A percentile compares a stretch with the other conserved stretches of the same genome.
Evolutionary conservation across 352 stramenopile genomes (phyloP).

Genomic region (Phytophthora kernoviae): DNA sequence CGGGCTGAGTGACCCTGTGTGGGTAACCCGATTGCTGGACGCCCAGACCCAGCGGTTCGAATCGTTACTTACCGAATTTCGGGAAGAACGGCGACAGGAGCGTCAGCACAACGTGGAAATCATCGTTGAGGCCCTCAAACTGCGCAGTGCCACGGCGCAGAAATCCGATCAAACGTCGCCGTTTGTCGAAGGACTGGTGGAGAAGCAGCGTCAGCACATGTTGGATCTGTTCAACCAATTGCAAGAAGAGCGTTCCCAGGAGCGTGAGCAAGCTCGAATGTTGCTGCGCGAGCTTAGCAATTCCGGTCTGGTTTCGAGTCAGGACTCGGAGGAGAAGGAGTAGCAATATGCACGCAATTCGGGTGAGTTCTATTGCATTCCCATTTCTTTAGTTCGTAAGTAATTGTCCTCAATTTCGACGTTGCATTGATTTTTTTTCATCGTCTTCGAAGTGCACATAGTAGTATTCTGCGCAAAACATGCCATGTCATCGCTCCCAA

Average conservation of each 20-base stretch:
- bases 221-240: constrained; percentile 41
- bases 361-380: constrained; percentile 8
- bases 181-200: constrained; percentile 38
- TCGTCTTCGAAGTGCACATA: too few species aligned
- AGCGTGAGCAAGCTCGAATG: constrained; percentile 38
- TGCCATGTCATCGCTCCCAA: too few species aligned
- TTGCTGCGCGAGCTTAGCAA: constrained; percentile 31
- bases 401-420: constrained; percentile 28
- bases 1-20: constrained; percentile 33
- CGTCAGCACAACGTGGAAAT: constrained; percentile 46
- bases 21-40: constrained; percentile 39
- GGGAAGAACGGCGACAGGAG: constrained; percentile 46
- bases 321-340: constrained; percentile 30
- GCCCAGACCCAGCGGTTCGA: constrained; percentile 44
- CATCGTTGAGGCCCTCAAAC: constrained; percentile 42
- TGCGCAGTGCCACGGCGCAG: constrained; percentile 25
- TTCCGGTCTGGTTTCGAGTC: constrained; percentile 14
- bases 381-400: constrained; percentile 21
- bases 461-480: too few species aligned
- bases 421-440: constrained; percentile 18
- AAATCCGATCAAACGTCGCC: constrained; percentile 30
- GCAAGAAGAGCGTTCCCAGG: constrained; percentile 37
- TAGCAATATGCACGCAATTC: constrained; percentile 4
- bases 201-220: constrained; percentile 46
- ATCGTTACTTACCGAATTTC: constrained; percentile 38